Base-by-base conservation (phyloP, 331 rosid species). In the Quercus phellos region DNA sequence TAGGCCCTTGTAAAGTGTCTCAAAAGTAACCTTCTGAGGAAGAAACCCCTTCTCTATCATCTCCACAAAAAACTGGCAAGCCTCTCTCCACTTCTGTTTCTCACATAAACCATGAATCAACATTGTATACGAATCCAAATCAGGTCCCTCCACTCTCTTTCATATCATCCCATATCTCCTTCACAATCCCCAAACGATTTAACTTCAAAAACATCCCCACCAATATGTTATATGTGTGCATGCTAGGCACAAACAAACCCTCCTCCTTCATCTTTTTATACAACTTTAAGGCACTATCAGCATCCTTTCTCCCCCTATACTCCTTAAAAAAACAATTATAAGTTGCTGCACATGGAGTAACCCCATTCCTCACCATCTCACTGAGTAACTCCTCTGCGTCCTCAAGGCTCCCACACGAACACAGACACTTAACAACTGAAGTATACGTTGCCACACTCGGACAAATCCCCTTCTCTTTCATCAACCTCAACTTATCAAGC, bases 1-100 rank as follows among this genome's bases (percentile, higher is more conserved):
- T n/a, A 93, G 75, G 69, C 98, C 98, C 74, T 74, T 84, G 78
- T 93, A 93, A 34, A 93, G 93, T 8, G 84, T 93, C 92, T 93
- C 92, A 66, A 93, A 93, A 26, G 98, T 93, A 75, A 90, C 84
- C 76, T 86, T 91, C 79, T 84, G 98, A 77, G 98, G 98, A 74
- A 93, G 95, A 88, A 91, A 80, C 13, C 98, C 98, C 63, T 81
- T 91, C 82, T 93, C 95, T 73, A 93, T 91, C 98, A 93, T 93
- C 89, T 93, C 95, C 35, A 90, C 91, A 77, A 91, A 93, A 78
- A 55, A 87, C 5, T 86, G 84, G 74, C 98, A 93, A 55, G 97
- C 97, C 70, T 85, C 90, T 76, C 84, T 88, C 98, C 98, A 93
- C 16, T 84, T 86, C 26, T 80, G 77, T 71, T 80, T 86, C 86